Evolutionary conservation across 495 filamentous ascomycete genomes (phyloP).

Genomic region (Penicillium dipodomyicola): DNA sequence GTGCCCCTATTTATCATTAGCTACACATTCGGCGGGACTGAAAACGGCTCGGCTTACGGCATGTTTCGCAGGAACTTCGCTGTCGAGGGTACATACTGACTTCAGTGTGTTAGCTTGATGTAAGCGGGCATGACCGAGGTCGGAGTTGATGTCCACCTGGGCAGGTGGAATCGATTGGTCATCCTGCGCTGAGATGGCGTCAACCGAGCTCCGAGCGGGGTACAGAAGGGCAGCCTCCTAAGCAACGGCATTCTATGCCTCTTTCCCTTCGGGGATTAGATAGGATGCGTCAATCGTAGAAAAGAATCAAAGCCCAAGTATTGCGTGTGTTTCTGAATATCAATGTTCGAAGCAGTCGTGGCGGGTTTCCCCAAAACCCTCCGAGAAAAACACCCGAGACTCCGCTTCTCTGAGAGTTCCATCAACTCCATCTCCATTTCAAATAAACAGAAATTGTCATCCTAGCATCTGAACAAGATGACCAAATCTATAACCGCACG

Average conservation of each 20-base stretch:
- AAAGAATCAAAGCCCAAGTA: too few species aligned
- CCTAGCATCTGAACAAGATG: not conserved
- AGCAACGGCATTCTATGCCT: too few species aligned
- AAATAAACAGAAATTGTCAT: not conserved
- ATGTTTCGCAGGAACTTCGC: slow-evolving; percentile 19
- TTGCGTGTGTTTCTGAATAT: not conserved
- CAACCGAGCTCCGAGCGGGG: slow-evolving; percentile 22
- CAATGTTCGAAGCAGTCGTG: not conserved
- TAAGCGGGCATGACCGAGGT: not conserved
- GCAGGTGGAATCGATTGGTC: slow-evolving; percentile 12
- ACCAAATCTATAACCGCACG: slow-evolving; percentile 14
- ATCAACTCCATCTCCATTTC: too few species aligned
- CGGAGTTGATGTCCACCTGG: not conserved
- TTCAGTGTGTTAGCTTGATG: not conserved
- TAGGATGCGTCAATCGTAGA: too few species aligned
- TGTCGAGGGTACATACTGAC: slow-evolving; percentile 24
- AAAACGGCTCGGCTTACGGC: not conserved
- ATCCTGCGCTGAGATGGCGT: slow-evolving; percentile 24
- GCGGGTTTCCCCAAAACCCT: slow-evolving; percentile 8
- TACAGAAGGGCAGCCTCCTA: not conserved
- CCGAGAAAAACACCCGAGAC: slow-evolving; percentile 15
- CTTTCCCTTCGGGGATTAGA: too few species aligned
- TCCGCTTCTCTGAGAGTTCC: not conserved
- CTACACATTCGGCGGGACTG: not conserved
- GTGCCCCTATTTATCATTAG: slow-evolving; percentile 17